Evolutionary conservation across 208 protist species (phyloP), one percentile per base, ranked within the genome.

Genomic region (Trypanosoma rangeli): DNA sequence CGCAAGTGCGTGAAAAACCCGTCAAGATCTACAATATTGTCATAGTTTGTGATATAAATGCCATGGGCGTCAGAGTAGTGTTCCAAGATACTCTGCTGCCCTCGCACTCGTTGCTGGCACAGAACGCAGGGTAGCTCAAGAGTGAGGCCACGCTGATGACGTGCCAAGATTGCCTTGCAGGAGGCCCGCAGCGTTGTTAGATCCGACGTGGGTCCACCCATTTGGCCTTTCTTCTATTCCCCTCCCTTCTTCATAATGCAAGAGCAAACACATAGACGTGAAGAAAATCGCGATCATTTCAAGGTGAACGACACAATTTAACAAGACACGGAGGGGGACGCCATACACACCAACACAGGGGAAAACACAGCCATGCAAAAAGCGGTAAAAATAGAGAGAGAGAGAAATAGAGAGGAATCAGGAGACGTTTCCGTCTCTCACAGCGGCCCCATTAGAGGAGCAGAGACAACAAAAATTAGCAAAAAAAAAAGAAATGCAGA

Each of bases 111-210:
- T 18, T 77, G 64, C 16, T 33, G 22, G 56, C 89, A 94, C 15
- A 94, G 50, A 1, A 88, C 39, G 65, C 89, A 94, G 20, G 57
- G 1, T 33, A 86, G 80, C 31, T 84, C 76, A 12, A 72, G 29
- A 20, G 74, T 44, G 26, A 71, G 20, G 24, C 73, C 52, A 56
- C 76, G 44, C 54, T 83, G 73, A 22, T 87, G 65, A 24, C 89
- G 85, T 9, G 69, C 68, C 46, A 94, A 53, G 26, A 94, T 80
- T n/a, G 68, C 69, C 26, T 84, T 63, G 64, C 89, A 94, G 20
- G 79, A 79, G 20, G 56, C 72, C 20, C 72, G 74, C 18, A 94
- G 54, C 0, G 68, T 57, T 16, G 16, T 18, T 26, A 71, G 20
- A 31, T 73, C 62, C n/a, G 68, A 63, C 63, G 52, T 73, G 57